Conservation (phyloP, 768 basidiomycete genomes). For the Zangia roseola region DNA sequence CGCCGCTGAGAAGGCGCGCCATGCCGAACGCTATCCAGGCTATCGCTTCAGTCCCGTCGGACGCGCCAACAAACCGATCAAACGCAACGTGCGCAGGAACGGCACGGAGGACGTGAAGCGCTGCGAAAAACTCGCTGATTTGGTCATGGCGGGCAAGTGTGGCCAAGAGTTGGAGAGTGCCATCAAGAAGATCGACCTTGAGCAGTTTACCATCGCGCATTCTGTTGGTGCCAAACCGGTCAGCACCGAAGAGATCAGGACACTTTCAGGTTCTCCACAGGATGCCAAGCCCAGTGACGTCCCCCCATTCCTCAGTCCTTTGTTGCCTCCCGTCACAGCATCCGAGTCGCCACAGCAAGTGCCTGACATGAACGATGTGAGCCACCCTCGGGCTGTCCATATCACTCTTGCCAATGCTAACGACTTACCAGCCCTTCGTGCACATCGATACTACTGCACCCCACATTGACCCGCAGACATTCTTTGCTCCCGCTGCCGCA, state of each 20-base stretch:
- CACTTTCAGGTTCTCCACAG: not conserved
- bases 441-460: not conserved
- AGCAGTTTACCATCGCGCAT: not conserved
- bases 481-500: not conserved
- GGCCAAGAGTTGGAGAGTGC: conserved; percentile 49
- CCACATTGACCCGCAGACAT: conserved; percentile 2
- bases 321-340: conserved; percentile 26
- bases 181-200: conserved; percentile 34
- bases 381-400: not conserved
- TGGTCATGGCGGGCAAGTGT: conserved; percentile 49
- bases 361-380: conserved; percentile 10
- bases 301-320: conserved; percentile 28
- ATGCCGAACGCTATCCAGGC: conserved; percentile 47
- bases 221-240: not conserved
- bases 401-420: not conserved
- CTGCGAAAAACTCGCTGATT: conserved; percentile 48
- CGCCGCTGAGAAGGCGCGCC: conserved; percentile 49
- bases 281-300: conserved; percentile 8
- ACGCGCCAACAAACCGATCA: conserved; percentile 44
- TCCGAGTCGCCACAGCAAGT: not conserved
- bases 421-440: conserved; percentile 2
- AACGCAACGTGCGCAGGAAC: conserved; percentile 53
- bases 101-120: conserved; percentile 47
- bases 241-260: not conserved
- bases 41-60: conserved; percentile 53